phyloP scores from a whole-genome alignment of 1,284 basidiomycete genomes.

The Psilocybe mexicana region DNA sequence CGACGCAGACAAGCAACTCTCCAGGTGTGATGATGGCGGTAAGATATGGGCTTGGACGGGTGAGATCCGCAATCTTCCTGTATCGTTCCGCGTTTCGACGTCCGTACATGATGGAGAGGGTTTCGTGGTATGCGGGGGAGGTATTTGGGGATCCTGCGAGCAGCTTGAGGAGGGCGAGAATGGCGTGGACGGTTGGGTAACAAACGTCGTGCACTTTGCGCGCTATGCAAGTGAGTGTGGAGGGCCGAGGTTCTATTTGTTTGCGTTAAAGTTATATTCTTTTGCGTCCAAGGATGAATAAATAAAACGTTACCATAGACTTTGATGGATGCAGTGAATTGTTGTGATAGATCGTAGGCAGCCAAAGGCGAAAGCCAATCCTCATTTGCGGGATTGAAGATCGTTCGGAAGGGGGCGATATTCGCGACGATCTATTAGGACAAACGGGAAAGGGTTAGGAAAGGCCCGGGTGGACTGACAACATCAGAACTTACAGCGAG shows the following conservation, averaged over 20 bases:
- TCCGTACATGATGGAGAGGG: conserved; percentile 10
- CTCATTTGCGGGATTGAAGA: conserved; percentile 15
- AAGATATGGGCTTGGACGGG: background rate
- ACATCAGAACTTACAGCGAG: conserved; percentile 13
- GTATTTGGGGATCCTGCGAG: conserved; percentile 14
- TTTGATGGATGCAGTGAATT: conserved; percentile 17
- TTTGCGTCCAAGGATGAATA: background rate
- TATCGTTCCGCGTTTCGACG: background rate
- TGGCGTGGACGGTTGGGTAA: conserved; percentile 6
- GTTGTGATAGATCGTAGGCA: conserved; percentile 19
- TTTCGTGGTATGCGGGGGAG: background rate
- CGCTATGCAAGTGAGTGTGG: conserved; percentile 5
- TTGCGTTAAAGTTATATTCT: background rate
- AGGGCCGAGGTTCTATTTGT: conserved; percentile 14
- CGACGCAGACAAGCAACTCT: no score
- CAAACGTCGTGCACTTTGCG: conserved; percentile 9
- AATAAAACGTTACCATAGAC: conserved; percentile 15
- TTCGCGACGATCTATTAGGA: conserved; percentile 15
- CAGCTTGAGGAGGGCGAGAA: conserved; percentile 5
- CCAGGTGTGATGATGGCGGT: no score
- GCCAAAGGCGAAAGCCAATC: conserved; percentile 17
- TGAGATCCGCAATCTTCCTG: background rate
- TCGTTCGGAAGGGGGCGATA: background rate
- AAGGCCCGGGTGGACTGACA: background rate
- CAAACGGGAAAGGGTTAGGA: background rate